A percentile compares a stretch with the other conserved stretches of the same genome.
Conservation (phyloP, 345 rosid genomes). For the Camelina neglecta region DNA sequence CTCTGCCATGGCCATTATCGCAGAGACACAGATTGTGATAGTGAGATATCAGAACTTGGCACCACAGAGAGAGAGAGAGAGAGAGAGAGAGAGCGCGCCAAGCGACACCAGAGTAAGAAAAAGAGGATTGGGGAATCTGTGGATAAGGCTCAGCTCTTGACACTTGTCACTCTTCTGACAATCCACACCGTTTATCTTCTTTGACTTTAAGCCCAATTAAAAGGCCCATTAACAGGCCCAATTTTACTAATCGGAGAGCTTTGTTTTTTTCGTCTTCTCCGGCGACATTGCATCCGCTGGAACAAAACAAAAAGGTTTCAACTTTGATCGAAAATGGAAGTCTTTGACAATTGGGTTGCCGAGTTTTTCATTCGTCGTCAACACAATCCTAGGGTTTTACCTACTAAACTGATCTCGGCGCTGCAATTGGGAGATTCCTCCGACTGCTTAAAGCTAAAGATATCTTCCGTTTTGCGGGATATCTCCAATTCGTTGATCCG, state of each 20-base stretch:
- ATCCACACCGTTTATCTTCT: slow-evolving; percentile 41
- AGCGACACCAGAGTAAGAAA: slow-evolving; percentile 15
- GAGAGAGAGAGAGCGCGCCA: slow-evolving; percentile 34
- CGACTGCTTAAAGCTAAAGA: slow-evolving; percentile 17
- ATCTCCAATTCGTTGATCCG: slow-evolving; percentile 26
- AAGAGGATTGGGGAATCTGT: slow-evolving; percentile 37
- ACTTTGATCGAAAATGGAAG: slow-evolving; percentile 19
- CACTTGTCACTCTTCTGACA: slow-evolving; percentile 58
- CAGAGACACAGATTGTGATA: slow-evolving; percentile 38
- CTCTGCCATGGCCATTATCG: slow-evolving; percentile 77
- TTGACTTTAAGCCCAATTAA: slow-evolving; percentile 34
- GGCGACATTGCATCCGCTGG: not conserved
- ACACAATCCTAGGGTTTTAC: slow-evolving; percentile 23
- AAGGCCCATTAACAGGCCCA: slow-evolving; percentile 29
- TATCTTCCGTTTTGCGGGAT: slow-evolving; percentile 32
- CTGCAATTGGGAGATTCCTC: slow-evolving; percentile 20
- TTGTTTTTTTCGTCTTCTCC: slow-evolving; percentile 29
- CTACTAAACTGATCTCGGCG: slow-evolving; percentile 17
- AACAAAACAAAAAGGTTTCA: not conserved
- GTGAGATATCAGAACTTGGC: slow-evolving; percentile 28
- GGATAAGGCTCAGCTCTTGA: slow-evolving; percentile 55
- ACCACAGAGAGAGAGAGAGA: not conserved
- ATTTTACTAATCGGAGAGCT: slow-evolving; percentile 17
- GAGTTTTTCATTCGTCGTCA: slow-evolving; percentile 32
- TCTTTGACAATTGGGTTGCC: slow-evolving; percentile 14